Base-by-base conservation (phyloP, 352 stramenopile species). In the Blastocystis hominis region DNA sequence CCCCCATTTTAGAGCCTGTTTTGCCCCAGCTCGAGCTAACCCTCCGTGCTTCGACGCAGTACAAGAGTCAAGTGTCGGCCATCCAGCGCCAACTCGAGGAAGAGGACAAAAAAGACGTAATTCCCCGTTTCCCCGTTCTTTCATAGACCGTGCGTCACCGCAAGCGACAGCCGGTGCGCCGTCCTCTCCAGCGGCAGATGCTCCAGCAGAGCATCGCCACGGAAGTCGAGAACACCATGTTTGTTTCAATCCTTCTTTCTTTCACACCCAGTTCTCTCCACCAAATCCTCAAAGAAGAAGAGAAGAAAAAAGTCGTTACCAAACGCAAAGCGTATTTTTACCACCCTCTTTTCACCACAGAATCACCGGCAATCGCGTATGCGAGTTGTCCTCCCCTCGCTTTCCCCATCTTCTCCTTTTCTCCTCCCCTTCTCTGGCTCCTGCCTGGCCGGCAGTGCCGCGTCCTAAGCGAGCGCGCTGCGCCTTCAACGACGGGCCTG, bases 211-310 rank as follows among this genome's bases (percentile, higher is more conserved):
- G 72, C 56, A 61, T 68, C 1, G 42, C 72, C 2, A 84, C 36
- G 15, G 72, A 84, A 68, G 50, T 84, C 10, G 72, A 84, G 20
- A 84, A 84, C 50, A 84, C 72, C 17, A 84, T 84, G 72, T 84
- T 44, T 13, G 6, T 53, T 30, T 30, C 24, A 30, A 30, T 0
- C 3, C 17, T 3, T 5, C 13, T 54, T 10, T 44, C 6, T 0
- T 1, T 84, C 2, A 17, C 10, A 69, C 40, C 44, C 68, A 84
- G 72, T 34, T 84, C 72, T 34, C 42, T 84, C n/a, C 72, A 84
- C 56, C 40, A 84, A 6, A 84, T 84, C 36, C 40, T 84, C 13
- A 64, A 68, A 46, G 72, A 84, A 84, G 72, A 84, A 53, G 72
- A 84, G 24, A 84, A 84, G 36, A 84, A 66, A 53, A 84, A 84